Percentiles rank a stretch among this genome's conserved stretches.
These are phyloP conservation scores for Magnusiomyces ingens DNA, from an alignment of 1,139 yeast species.

Conservation along the genomic window DNA sequence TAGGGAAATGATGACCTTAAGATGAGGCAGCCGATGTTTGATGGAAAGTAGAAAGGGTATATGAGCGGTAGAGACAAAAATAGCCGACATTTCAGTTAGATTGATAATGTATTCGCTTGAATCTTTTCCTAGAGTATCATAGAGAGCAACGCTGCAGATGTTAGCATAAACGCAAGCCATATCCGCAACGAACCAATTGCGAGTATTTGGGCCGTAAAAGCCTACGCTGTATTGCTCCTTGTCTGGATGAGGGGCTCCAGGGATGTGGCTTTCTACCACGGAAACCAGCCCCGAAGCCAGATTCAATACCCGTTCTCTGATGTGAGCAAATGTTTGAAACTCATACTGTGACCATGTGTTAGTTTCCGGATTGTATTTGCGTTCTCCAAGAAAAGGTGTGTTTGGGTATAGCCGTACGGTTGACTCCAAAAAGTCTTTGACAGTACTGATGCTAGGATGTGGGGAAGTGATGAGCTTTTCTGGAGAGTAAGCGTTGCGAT, in stretches of 20 bases:
- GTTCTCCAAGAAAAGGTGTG: conserved; percentile 42
- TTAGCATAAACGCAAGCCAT: conserved; percentile 48
- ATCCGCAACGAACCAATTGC: conserved; percentile 56
- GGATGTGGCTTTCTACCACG: conserved; percentile 26
- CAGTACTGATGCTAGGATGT: conserved; percentile 47
- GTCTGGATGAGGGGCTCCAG: conserved; percentile 15
- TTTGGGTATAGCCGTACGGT: conserved; percentile 37
- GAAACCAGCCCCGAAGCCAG: conserved; percentile 61
- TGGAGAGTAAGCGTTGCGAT: conserved; percentile 39
- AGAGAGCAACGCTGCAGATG: conserved; percentile 49
- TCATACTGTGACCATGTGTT: conserved; percentile 41
- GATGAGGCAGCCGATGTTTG: conserved; percentile 32
- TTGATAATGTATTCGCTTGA: conserved; percentile 52
- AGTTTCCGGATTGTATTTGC: conserved; percentile 41
- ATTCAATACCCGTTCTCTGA: conserved; percentile 39
- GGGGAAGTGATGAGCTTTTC: conserved; percentile 39
- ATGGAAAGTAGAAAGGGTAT: conserved; percentile 38
- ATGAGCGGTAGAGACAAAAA: conserved; percentile 45
- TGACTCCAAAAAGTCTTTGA: conserved; percentile 43
- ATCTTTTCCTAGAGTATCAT: conserved; percentile 56
- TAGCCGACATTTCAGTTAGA: conserved; percentile 49
- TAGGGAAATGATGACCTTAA: conserved; percentile 34
- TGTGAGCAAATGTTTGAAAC: conserved; percentile 42
- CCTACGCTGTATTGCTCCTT: conserved; percentile 43
- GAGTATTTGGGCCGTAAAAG: conserved; percentile 47